Conservation (phyloP, 2,329 filamentous ascomycete genomes). For the Sporothrix variecibatus region DNA sequence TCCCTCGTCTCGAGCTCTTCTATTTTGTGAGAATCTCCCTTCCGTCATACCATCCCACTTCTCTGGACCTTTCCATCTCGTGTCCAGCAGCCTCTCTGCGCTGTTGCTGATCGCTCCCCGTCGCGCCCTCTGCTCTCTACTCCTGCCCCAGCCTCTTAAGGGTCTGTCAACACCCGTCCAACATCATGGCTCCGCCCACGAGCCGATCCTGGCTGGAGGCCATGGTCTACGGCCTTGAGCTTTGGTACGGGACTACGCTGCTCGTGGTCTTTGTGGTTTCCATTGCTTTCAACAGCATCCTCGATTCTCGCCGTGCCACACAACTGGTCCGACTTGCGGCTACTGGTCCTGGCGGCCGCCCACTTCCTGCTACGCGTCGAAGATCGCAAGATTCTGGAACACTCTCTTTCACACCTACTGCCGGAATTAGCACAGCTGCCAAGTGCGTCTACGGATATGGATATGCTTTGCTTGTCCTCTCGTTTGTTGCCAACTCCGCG, state of each 20-base stretch:
- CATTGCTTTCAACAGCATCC: conserved; percentile 55
- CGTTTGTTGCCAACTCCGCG: conserved; percentile 73
- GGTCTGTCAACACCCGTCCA: no score
- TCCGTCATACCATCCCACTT: no score
- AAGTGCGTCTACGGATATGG: conserved; percentile 77
- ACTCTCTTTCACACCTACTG: conserved; percentile 19
- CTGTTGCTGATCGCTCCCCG: no score
- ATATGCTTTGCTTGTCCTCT: conserved; percentile 69
- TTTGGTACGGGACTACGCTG: conserved; percentile 55
- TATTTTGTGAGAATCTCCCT: no score
- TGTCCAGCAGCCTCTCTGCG: no score
- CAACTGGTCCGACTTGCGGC: conserved; percentile 50
- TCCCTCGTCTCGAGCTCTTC: no score
- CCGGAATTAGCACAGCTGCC: conserved; percentile 63
- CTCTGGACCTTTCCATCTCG: no score
- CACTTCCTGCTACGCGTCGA: conserved; percentile 69
- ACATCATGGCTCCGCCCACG: conserved; percentile 27
- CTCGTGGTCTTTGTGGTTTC: conserved; percentile 54
- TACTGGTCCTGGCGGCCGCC: conserved; percentile 85
- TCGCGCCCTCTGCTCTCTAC: no score
- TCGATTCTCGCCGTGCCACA: conserved; percentile 53
- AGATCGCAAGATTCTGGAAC: conserved; percentile 43
- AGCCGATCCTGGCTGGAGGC: conserved; percentile 42
- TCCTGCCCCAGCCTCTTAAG: no score
- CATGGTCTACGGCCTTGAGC: conserved; percentile 50